A percentile compares a stretch with the other conserved stretches of the same genome.
Evolutionary conservation across 352 stramenopile species (phyloP).

Genomic region (Phytophthora hybrid): DNA sequence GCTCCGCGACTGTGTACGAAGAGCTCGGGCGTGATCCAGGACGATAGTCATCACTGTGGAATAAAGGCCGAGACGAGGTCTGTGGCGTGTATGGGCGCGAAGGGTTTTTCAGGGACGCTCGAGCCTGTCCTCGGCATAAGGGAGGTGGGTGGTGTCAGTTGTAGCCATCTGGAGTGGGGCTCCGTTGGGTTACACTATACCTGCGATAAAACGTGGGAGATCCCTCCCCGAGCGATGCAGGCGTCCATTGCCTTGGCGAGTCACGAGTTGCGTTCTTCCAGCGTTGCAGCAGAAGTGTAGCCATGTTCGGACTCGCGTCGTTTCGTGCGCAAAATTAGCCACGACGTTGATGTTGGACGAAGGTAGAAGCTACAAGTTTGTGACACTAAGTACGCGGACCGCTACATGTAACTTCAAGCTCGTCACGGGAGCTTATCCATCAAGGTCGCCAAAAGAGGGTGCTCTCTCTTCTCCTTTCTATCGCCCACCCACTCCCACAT

Average conservation of each 20-base stretch:
- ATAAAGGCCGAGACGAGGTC: conserved; percentile 62
- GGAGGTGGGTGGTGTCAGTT: conserved; percentile 2
- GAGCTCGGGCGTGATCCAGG: conserved; percentile 73
- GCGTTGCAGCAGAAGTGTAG: conserved; percentile 17
- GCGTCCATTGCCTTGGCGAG: conserved; percentile 57
- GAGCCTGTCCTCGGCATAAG: conserved; percentile 44
- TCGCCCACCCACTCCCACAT: neutral
- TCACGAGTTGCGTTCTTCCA: conserved; percentile 3
- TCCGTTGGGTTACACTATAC: conserved; percentile 15
- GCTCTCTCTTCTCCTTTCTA: neutral
- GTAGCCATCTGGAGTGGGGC: neutral
- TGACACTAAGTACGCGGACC: too few relatives aligned
- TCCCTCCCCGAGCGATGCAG: conserved; percentile 76
- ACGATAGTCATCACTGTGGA: conserved; percentile 83
- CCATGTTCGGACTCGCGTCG: conserved; percentile 33
- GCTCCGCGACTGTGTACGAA: conserved; percentile 61
- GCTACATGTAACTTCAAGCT: neutral
- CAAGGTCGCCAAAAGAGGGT: neutral
- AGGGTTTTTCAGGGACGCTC: conserved; percentile 82
- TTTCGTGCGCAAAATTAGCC: conserved; percentile 39
- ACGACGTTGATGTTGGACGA: conserved; percentile 4
- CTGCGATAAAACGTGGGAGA: conserved; percentile 84
- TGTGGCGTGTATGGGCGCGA: conserved; percentile 83
- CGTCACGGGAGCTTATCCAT: neutral
- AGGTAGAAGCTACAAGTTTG: too few relatives aligned